Conservation (phyloP, 2,329 filamentous ascomycete genomes). For the Xylariales sp. region DNA sequence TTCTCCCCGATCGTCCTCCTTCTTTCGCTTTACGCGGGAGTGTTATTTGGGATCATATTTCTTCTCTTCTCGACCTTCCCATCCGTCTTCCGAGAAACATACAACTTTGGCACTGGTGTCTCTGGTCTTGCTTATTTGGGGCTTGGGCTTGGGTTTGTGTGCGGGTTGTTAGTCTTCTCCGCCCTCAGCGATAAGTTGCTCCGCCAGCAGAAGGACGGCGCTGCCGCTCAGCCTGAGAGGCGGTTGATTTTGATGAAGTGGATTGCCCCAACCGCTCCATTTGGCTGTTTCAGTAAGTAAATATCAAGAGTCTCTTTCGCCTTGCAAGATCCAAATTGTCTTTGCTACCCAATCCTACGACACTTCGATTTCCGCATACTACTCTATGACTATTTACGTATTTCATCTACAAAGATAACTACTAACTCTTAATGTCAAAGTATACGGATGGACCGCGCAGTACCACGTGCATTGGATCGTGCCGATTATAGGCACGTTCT, state of each 20-base stretch:
- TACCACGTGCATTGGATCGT: slow-evolving; percentile 35
- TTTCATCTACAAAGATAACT: too few relatives aligned
- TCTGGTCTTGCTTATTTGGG: slow-evolving; percentile 32
- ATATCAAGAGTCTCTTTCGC: neutral
- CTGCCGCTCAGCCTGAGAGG: slow-evolving; percentile 24
- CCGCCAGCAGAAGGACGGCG: slow-evolving; percentile 15
- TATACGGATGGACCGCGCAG: slow-evolving; percentile 36
- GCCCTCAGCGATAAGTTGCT: slow-evolving; percentile 30
- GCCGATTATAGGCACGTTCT: slow-evolving; percentile 34
- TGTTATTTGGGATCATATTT: slow-evolving; percentile 29
- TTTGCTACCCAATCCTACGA: neutral
- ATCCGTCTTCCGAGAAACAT: slow-evolving; percentile 27
- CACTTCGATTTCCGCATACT: too few relatives aligned
- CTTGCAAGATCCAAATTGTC: neutral
- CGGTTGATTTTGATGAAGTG: slow-evolving; percentile 36
- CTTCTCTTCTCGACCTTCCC: slow-evolving; percentile 35
- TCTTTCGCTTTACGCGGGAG: slow-evolving; percentile 27
- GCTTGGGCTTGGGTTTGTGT: slow-evolving; percentile 27
- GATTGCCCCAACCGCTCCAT: slow-evolving; percentile 29
- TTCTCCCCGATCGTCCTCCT: slow-evolving; percentile 34
- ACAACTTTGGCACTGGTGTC: slow-evolving; percentile 22
- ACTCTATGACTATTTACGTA: neutral
- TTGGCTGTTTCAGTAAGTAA: slow-evolving; percentile 31
- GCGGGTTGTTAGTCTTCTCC: slow-evolving; percentile 28
- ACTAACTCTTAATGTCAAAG: slow-evolving; percentile 5